Conservation (phyloP, 768 basidiomycete genomes). For the Russula earlei region DNA sequence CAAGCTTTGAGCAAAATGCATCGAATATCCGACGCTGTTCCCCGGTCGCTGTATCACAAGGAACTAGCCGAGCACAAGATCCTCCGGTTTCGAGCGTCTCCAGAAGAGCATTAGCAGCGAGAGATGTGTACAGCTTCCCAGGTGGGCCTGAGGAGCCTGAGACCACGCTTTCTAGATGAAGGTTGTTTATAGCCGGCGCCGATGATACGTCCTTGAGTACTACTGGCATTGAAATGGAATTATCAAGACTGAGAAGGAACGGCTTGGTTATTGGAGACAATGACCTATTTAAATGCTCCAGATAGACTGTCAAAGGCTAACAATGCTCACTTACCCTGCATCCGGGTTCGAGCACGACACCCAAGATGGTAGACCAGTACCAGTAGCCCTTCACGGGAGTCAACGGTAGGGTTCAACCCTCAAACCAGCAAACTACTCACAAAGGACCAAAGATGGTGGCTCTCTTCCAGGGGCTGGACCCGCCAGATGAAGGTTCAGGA, state of each 20-base stretch:
- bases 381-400: conserved; percentile 8
- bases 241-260: conserved; percentile 11
- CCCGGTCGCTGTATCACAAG: conserved; percentile 6
- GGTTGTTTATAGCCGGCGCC: neutral
- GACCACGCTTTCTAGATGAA: conserved; percentile 5
- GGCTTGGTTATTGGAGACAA: neutral
- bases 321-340: neutral
- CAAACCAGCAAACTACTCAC: conserved; percentile 4
- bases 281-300: neutral
- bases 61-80: conserved; percentile 17
- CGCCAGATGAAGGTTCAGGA: conserved; percentile 4
- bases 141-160: conserved; percentile 16
- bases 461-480: conserved; percentile 4
- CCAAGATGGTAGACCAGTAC: neutral
- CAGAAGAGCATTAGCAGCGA: conserved; percentile 13
- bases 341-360: neutral
- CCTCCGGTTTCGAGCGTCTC: conserved; percentile 20
- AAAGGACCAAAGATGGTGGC: conserved; percentile 21
- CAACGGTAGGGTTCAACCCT: neutral
- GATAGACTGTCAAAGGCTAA: neutral
- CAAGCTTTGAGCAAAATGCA: conserved; percentile 10
- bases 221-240: conserved; percentile 14
- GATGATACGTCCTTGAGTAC: conserved; percentile 16
- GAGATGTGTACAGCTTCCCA: conserved; percentile 20
- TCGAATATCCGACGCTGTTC: conserved; percentile 10